These are phyloP conservation scores for Neurospora sp. DNA, from an alignment of 495 filamentous ascomycete species.

Conservation along the genomic window DNA sequence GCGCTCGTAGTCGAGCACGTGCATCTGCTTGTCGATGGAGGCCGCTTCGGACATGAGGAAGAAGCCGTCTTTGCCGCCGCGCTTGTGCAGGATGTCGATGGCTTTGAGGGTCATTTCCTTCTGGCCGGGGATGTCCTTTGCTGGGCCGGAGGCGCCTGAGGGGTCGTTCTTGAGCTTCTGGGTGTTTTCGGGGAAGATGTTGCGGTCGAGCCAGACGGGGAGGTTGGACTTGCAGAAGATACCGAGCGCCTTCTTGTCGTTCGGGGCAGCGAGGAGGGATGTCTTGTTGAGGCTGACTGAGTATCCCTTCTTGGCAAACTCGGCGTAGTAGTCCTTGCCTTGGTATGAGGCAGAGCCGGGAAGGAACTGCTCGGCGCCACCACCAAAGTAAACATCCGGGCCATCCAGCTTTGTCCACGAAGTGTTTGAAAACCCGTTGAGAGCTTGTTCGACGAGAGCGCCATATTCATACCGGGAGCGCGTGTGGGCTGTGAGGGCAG, in stretches of 20 bases:
- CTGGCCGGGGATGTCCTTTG: slow-evolving; percentile 58
- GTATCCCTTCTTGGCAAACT: slow-evolving; percentile 56
- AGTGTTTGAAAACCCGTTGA: slow-evolving; percentile 51
- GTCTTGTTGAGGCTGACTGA: slow-evolving; percentile 57
- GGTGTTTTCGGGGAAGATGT: slow-evolving; percentile 56
- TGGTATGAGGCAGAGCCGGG: slow-evolving; percentile 41
- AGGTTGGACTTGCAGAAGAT: slow-evolving; percentile 58
- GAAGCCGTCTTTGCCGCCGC: slow-evolving; percentile 54
- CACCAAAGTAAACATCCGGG: slow-evolving; percentile 63
- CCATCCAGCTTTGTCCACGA: slow-evolving; percentile 57
- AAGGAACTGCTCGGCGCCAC: slow-evolving; percentile 63
- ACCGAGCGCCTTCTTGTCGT: slow-evolving; percentile 49
- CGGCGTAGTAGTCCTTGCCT: slow-evolving; percentile 55
- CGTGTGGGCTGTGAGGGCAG: slow-evolving; percentile 55
- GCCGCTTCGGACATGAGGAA: slow-evolving; percentile 71
- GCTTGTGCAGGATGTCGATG: slow-evolving; percentile 54
- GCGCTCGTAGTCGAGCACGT: slow-evolving; percentile 63
- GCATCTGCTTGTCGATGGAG: slow-evolving; percentile 74
- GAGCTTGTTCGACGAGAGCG: slow-evolving; percentile 49
- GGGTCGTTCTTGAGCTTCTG: slow-evolving; percentile 50
- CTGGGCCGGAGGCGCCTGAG: slow-evolving; percentile 43
- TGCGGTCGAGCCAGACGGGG: slow-evolving; percentile 63
- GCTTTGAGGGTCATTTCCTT: slow-evolving; percentile 78
- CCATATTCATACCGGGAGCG: slow-evolving; percentile 51
- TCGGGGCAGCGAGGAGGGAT: slow-evolving; percentile 39